Base-by-base conservation (phyloP, 148 eudicot genomes). In the Gaultheria prostrata region DNA sequence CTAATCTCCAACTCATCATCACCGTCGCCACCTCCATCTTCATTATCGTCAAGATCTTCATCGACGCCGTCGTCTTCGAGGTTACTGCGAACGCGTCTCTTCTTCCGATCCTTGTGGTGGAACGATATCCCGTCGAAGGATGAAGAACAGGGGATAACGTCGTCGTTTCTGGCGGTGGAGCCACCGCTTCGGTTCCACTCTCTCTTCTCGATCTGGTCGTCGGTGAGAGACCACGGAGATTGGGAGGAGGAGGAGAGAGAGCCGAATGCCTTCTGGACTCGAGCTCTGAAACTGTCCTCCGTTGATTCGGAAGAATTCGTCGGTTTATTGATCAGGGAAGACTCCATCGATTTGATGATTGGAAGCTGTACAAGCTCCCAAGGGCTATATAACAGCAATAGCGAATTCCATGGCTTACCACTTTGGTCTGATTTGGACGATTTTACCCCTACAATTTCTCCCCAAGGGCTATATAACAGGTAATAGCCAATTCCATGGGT, bases 201-300 rank as follows among this genome's bases (percentile, higher is more conserved):
- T 50, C 84, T 77, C 80, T 81, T 84, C 69, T 87, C 83, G 30
- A 84, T 71, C 82, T 84, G 82, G 49, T 79, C 85, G 76, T 24
- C 87, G 5, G 87, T 84, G 39, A 87, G 76, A 57, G 89, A 84
- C 89, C 89, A 87, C 14, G 86, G 74, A 4, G 85, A 70, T 35
- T 15, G 74, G 35, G 82, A 39, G 4, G 85, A 39, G 4, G 85
- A 69, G 2, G 87, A 54, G 0, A 88, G 83, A 0, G 86, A 79
- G 1, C 87, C 89, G 65, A 87, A 87, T 6, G 54, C 72, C 73
- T 84, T 87, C 79, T 84, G 54, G 6, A 87, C 87, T 12, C 89
- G 73, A 24, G 77, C 46, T 17, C 43, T 84, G 85, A 87, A 87
- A 26, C 73, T 77, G 11, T 70, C 50, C 24, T 77, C 78, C 32